Evolutionary conservation across 495 filamentous ascomycete species (phyloP), one percentile per base, ranked within the genome.

Genomic region (Talaromyces wortmannii): DNA sequence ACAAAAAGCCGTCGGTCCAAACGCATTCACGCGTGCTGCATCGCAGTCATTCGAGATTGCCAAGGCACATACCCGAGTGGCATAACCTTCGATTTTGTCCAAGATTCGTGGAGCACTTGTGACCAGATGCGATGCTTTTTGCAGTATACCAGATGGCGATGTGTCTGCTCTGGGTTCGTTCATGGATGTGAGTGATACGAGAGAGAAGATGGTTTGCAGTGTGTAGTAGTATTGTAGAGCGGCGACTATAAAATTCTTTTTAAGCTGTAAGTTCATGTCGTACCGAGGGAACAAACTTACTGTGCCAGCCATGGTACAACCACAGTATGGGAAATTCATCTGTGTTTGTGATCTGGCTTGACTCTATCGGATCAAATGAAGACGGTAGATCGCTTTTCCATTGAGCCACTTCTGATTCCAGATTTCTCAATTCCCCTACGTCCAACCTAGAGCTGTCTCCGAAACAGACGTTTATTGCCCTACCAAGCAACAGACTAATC

Each of bases 1-100:
- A 72, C 70, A 73, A 40, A 65, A 71, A 5, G 67, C 62, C 50
- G 72, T 69, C 10, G 67, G 70, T 0, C 69, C 69, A 45, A 72
- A 73, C 29, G 66, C 56, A 56, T 72, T 73, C 11, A 73, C 62
- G 48, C 69, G 61, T 15, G 69, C 69, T 2, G 70, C 53, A 7
- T 59, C 58, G 5, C 59, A 66, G 15, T 68, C 59, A 47, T 63
- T 71, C n/a, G 66, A 68, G 18, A 69, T 58, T 0, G 70, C 69
- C 17, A 71, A 50, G 6, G 66, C 67, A 55, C 67, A 69, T 7
- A 71, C 57, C 5, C 66, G 55, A 1, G 48, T 50, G 11, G 66
- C 65, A 31, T 63, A 64, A 7, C 59, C 15, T 31, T 71, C 63
- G 3, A 71, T 55, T 15, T 54, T 52, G 16, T 65, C 45, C 5